These are phyloP conservation scores for Lagerstroemia speciosa DNA, from an alignment of 345 rosid species.

Conservation along the genomic window DNA sequence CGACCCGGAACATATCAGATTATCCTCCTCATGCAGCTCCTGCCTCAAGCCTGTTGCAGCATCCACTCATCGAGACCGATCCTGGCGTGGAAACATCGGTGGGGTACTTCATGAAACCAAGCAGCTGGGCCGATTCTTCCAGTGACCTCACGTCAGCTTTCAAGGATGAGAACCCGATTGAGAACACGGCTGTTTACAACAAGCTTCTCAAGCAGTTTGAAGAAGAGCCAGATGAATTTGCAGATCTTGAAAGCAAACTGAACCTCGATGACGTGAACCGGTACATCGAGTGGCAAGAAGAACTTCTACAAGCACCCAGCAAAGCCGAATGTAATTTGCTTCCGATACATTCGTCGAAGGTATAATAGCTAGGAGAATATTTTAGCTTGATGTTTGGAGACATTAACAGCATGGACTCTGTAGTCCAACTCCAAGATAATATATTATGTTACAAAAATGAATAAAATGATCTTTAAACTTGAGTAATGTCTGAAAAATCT, in stretches of 20 bases:
- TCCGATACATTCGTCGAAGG: neutral
- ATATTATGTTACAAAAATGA: no score
- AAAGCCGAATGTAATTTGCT: neutral
- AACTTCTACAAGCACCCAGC: neutral
- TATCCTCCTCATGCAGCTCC: neutral
- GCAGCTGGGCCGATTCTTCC: neutral
- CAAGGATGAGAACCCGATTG: neutral
- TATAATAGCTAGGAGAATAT: no score
- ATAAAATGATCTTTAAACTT: no score
- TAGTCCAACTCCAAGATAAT: no score
- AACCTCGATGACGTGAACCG: conserved; percentile 15
- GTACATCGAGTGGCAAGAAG: conserved; percentile 12
- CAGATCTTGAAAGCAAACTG: neutral
- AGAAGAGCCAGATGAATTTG: neutral
- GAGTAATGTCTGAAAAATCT: no score
- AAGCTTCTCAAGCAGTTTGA: neutral
- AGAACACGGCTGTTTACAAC: neutral
- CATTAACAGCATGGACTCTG: no score
- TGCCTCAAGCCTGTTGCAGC: neutral
- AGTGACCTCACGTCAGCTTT: neutral
- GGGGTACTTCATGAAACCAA: neutral
- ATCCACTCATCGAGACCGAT: neutral
- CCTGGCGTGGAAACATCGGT: neutral
- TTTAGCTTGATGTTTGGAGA: no score
- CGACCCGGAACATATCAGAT: neutral